Conservation (phyloP, 1,139 yeast genomes). For the Eremothecium gossypii region DNA sequence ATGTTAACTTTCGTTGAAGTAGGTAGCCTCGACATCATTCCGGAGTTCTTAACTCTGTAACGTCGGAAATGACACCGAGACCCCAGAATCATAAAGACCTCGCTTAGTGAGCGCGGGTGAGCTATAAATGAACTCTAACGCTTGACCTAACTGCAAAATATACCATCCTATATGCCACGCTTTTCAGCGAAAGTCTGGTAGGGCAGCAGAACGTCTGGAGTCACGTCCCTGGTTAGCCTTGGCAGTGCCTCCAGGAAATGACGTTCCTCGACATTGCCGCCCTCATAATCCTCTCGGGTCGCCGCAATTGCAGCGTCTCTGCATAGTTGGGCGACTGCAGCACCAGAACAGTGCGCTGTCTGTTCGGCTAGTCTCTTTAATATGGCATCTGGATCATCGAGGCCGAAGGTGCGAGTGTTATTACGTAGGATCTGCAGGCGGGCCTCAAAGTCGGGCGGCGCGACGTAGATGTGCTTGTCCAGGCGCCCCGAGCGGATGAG, state of each 20-base stretch:
- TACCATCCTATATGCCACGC: constrained; percentile 18
- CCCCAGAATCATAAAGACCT: not conserved
- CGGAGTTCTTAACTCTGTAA: not conserved
- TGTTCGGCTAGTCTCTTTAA: constrained; percentile 46
- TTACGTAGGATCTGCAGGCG: constrained; percentile 67
- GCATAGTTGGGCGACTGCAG: constrained; percentile 83
- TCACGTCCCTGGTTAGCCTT: constrained; percentile 68
- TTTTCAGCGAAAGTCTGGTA: constrained; percentile 53
- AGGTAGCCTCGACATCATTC: not conserved
- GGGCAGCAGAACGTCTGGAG: constrained; percentile 71
- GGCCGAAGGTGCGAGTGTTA: constrained; percentile 47
- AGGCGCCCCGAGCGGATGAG: constrained; percentile 87
- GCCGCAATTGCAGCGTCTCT: constrained; percentile 95
- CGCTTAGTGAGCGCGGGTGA: too few relatives aligned
- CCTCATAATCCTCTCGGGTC: constrained; percentile 62
- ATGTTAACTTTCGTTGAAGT: too few relatives aligned
- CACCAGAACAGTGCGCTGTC: constrained; percentile 93
- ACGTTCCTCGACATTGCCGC: constrained; percentile 42
- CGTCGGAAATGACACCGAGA: constrained; percentile 1
- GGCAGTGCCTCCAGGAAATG: constrained; percentile 68
- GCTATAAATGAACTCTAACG: too few relatives aligned
- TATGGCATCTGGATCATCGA: constrained; percentile 36
- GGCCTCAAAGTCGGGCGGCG: constrained; percentile 80
- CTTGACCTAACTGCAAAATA: too few relatives aligned
- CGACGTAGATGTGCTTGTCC: constrained; percentile 84